Evolutionary conservation across 768 basidiomycete species (phyloP), one percentile per base, ranked within the genome.

Genomic region (Flagelloscypha sp.): DNA sequence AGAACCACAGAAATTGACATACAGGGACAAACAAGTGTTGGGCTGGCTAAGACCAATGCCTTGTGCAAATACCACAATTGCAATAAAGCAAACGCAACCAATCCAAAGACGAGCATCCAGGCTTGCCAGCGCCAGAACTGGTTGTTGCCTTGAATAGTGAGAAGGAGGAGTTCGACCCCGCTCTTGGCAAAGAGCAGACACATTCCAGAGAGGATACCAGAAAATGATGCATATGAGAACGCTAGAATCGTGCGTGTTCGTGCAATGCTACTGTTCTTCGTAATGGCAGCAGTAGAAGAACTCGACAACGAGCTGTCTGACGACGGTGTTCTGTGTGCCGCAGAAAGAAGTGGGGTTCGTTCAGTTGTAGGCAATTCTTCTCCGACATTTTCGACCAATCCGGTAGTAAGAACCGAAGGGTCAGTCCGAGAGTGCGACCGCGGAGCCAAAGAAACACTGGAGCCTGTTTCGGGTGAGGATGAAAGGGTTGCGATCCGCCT

Each of bases 131-230:
- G 62, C 73, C 76, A 80, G 49, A 85, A 88, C 57, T 90, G 86
- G 48, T 87, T 87, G 23, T 79, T 55, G 6, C 84, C 84, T 4
- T 68, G 58, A 17, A 89, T 43, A 0, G 88, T 89, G 22, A 92
- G 61, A 38, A 97, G 61, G 6, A 94, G 65, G 7, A 97, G 65
- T 57, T 94, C 89, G 8, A 92, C 85, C 3, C 87, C 90, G 41
- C 87, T 87, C 63, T 97, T 97, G 11, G 92, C 92, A 44, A 94
- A 86, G 11, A 97, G 66, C 17, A 97, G 63, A 52, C 88, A 94
- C 78, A 97, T 84, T 16, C 92, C 92, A 3, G 83, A 86, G 18
- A 94, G 64, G 15, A 86, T 89, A 0, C 92, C 92, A 3, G 85
- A 89, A 34, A 80, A 74, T 9, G 86, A 86, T 11, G 90, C 83